Evolutionary conservation across 2,329 filamentous ascomycete genomes (phyloP).

Genomic region (Talaromyces sp.): DNA sequence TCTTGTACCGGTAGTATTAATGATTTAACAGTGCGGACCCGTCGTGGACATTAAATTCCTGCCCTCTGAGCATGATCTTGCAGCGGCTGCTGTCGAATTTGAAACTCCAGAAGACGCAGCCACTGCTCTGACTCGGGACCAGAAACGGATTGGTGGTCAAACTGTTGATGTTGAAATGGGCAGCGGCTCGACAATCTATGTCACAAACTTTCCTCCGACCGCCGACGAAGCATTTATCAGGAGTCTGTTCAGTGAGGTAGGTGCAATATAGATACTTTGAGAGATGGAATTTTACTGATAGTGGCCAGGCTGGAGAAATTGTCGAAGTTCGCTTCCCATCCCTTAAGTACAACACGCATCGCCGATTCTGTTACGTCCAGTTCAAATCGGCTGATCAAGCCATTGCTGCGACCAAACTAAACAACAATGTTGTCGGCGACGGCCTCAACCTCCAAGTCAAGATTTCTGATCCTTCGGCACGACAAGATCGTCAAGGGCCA

Average conservation of each 20-base stretch:
- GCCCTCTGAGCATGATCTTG: conserved; percentile 58
- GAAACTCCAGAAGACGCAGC: conserved; percentile 73
- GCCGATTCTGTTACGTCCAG: conserved; percentile 95
- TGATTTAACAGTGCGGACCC: conserved; percentile 62
- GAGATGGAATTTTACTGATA: conserved; percentile 14
- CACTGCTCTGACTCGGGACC: conserved; percentile 75
- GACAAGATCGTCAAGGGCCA: conserved; percentile 75
- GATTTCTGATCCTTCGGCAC: conserved; percentile 77
- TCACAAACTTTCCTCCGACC: conserved; percentile 77
- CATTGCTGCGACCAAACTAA: conserved; percentile 66
- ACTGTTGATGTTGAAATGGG: conserved; percentile 72
- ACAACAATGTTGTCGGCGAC: conserved; percentile 67
- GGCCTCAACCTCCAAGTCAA: conserved; percentile 69
- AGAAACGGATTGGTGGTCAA: conserved; percentile 71
- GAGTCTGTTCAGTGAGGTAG: conserved; percentile 55
- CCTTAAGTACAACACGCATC: conserved; percentile 80
- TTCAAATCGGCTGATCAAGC: conserved; percentile 70
- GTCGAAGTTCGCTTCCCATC: conserved; percentile 86
- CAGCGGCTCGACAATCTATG: conserved; percentile 75
- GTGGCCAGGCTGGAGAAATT: conserved; percentile 67
- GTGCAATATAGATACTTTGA: conserved; percentile 19
- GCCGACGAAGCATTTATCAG: conserved; percentile 52
- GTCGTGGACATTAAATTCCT: conserved; percentile 74
- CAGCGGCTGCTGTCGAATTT: conserved; percentile 81
- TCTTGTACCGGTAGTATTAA: conserved; percentile 18